Base-by-base conservation (phyloP, 1,284 basidiomycete genomes). In the Pulveroboletus ridleyi region DNA sequence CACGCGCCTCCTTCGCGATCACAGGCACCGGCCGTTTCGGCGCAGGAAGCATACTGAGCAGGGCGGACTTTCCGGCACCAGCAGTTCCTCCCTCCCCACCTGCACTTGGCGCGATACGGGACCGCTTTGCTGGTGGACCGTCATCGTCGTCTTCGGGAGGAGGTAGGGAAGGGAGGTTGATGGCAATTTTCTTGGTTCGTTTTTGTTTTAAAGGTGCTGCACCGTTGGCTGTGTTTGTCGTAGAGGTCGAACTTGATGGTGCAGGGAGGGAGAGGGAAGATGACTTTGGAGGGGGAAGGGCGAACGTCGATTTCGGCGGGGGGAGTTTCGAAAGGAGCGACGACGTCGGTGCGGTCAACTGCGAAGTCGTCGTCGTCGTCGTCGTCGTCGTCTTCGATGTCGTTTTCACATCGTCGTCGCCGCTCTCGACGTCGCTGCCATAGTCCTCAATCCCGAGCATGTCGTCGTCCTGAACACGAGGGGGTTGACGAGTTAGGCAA, bases 401-500 rank as follows among this genome's bases (percentile, higher is more conserved):
- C 42, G 65, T 29, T 22, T 68, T 58, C 33, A 64, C 50, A 57
- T 57, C 58, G 62, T 89, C 86, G 56, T 80, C 77, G 61, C 84
- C 84, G 69, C 80, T 81, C 66, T 88, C 87, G 70, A 82, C 85
- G 74, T 83, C 89, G 76, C 89, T 92, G 65, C 89, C 89, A 70
- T 93, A 93, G 81, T 82, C 84, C 72, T 89, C 88, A 63, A 91
- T 81, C 58, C 89, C 90, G 69, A 92, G 84, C 90, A 92, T 93
- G 35, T 39, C 9, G 61, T 65, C 63, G 63, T 66, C 25, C 5
- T 64, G 76, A 11, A 11, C 23, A 44, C 58, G 18, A 11, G 10
- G 17, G 22, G 13, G 14, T 44, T 20, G 39, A 46, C 23, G 20
- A 23, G 23, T 49, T 50, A n/a, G 49, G 44, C 35, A 39, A 39